Evolutionary conservation across 331 rosid species (phyloP).

Genomic region (Quercus phellos): DNA sequence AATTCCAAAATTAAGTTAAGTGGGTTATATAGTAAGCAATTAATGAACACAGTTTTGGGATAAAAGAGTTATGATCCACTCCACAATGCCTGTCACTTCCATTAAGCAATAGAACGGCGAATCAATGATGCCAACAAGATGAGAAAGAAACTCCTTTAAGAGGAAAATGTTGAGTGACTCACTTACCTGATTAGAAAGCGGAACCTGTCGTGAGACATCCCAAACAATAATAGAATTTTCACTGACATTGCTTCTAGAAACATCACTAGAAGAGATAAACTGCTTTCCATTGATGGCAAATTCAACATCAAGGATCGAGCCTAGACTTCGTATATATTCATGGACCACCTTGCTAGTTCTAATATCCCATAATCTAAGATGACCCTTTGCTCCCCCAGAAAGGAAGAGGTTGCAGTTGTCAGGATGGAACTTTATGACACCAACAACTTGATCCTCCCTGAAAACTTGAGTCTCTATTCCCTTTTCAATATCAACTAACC

Average conservation of each 20-base stretch:
- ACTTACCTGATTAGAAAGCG: conserved; percentile 80
- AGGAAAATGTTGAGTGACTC: conserved; percentile 3
- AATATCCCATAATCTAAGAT: conserved; percentile 69
- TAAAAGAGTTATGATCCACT: background rate
- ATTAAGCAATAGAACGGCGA: background rate
- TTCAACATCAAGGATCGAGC: conserved; percentile 83
- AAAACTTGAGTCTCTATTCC: conserved; percentile 64
- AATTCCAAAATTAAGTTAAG: background rate
- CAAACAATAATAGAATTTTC: conserved; percentile 82
- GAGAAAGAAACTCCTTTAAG: conserved; percentile 4
- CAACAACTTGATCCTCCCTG: conserved; percentile 65
- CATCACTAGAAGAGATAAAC: conserved; percentile 75
- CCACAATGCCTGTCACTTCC: background rate
- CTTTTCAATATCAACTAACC: conserved; percentile 75
- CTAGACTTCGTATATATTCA: conserved; percentile 53
- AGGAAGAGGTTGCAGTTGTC: conserved; percentile 59
- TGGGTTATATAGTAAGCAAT: background rate
- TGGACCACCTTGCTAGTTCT: conserved; percentile 61
- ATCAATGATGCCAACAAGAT: background rate
- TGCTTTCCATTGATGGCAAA: conserved; percentile 57
- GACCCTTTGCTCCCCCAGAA: conserved; percentile 77
- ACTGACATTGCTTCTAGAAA: conserved; percentile 60
- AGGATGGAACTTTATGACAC: conserved; percentile 70
- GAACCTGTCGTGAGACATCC: conserved; percentile 78
- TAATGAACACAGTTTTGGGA: background rate